phyloP scores from a whole-genome alignment of 371 early-diverging fungal genomes.

The Mortierella sp. region DNA sequence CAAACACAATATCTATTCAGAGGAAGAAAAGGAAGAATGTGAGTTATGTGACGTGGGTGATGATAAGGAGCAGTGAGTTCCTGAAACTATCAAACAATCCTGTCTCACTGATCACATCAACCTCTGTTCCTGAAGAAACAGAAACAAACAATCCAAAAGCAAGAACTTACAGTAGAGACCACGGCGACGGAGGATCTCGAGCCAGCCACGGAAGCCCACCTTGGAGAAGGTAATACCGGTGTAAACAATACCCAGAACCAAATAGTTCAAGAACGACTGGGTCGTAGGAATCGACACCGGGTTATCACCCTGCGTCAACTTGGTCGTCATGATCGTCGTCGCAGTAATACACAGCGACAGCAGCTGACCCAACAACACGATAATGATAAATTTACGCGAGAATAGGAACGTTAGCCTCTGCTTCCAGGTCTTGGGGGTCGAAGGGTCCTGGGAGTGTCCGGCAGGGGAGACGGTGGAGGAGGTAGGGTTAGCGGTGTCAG shows the following conservation, averaged over 20 bases:
- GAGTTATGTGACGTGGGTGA: background rate
- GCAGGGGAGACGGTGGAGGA: background rate
- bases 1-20: conserved; percentile 66
- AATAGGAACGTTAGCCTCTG: conserved; percentile 8
- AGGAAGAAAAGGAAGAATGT: background rate
- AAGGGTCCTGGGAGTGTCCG: too few relatives aligned
- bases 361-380: conserved; percentile 70
- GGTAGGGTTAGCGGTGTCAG: background rate
- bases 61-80: background rate
- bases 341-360: conserved; percentile 82
- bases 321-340: conserved; percentile 71
- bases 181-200: conserved; percentile 65
- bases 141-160: background rate
- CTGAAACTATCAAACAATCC: background rate
- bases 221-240: conserved; percentile 70
- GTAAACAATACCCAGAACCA: conserved; percentile 75
- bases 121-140: background rate
- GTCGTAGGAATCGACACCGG: conserved; percentile 75
- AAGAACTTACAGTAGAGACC: conserved; percentile 65
- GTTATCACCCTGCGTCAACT: conserved; percentile 64
- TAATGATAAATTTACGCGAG: conserved; percentile 43
- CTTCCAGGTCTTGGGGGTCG: conserved; percentile 9
- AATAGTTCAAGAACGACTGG: conserved; percentile 78
- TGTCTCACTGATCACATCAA: background rate
- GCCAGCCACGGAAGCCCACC: conserved; percentile 64